Base-by-base conservation (phyloP, 1,284 basidiomycete genomes). In the Takashimella koratensis region DNA sequence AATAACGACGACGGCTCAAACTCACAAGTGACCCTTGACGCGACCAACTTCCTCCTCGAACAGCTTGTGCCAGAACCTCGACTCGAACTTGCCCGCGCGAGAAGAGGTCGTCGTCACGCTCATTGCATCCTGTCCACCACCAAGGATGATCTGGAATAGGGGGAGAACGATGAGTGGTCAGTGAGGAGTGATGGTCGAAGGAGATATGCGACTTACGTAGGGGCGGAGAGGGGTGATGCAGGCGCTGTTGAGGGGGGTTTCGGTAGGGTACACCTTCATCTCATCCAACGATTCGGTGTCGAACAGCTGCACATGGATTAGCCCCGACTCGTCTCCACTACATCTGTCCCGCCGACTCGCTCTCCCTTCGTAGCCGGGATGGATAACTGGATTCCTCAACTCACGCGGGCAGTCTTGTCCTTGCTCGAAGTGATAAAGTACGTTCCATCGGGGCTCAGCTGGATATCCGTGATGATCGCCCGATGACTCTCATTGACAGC, bases 121-220 rank as follows among this genome's bases (percentile, higher is more conserved):
- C 93, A 95, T 97, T 8, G 95, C 95, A 72, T 98, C 95, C 77
- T 98, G 95, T 52, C 95, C 95, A 76, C 95, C 95, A 50, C 96
- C 96, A 41, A 97, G 80, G 27, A 96, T 82, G 47, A 95, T 79
- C 87, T 90, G 59, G 10, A 24, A 47, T 46, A 57, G 16, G 25
- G n/a, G 47, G 51, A 49, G 45, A 23, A 42, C 39, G 44, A 45
- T 52, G 43, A 46, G 51, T 19, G 16, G 25, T 19, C 10, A 22
- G 39, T 19, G 25, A 41, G 36, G 13, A 3, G 30, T n/a, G 21
- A 41, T 19, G 44, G 20, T 2, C 11, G 5, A 42, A 36, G 30
- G 8, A 36, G 30, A 36, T 36, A 36, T 36, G 30, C 16, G 41
- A 62, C 80, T 57, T 58, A 89, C 88, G 70, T 93, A 98, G 45